Evolutionary conservation across 2,329 filamentous ascomycete genomes (phyloP), one percentile per base, ranked within the genome.

Genomic region (Sordariomycetes sp.): DNA sequence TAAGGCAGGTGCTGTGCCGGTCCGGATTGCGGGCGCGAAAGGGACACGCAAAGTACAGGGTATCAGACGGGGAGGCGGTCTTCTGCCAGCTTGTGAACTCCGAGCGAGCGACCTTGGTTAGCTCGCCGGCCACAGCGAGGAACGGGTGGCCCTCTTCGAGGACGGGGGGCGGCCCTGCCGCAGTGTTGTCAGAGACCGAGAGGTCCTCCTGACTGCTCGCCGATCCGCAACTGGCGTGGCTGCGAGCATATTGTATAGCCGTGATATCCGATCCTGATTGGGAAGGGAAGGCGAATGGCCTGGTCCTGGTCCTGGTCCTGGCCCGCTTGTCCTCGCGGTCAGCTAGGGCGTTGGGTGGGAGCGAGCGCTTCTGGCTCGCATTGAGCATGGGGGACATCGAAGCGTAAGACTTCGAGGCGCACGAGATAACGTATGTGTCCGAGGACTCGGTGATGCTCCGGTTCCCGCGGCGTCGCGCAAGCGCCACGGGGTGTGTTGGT

Each of bases 1-100:
- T 51, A 16, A 59, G 32, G 34, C 58, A 59, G 3, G 12, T 22
- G 18, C 20, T 11, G 22, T 40, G 32, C 14, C 58, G 22, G 14
- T 20, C 18, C 25, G 53, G 35, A 24, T 55, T 8, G 34, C 24
- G 37, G 10, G 32, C 32, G 8, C 22, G 20, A 12, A 59, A 43
- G 3, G 58, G 58, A 25, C 58, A 59, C 20, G 58, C 53, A 3
- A 59, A 52, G 34, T 16, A 51, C 10, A n/a, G 20, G 20, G 46
- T 50, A 4, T n/a, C 46, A 24, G 46, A 20, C n/a, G 46, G 20
- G 20, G 46, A 20, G 46, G 5, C 46, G 2, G 46, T 50, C n/a
- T 24, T 52, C 48, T 43, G 50, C 55, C 55, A 57, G 28, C 16
- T 37, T 5, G 48, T 7, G 32, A 57, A 53, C 20, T 52, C 48